Evolutionary conservation across 2,329 filamentous ascomycete genomes (phyloP), one percentile per base, ranked within the genome.

Genomic region (Blumeria graminis): DNA sequence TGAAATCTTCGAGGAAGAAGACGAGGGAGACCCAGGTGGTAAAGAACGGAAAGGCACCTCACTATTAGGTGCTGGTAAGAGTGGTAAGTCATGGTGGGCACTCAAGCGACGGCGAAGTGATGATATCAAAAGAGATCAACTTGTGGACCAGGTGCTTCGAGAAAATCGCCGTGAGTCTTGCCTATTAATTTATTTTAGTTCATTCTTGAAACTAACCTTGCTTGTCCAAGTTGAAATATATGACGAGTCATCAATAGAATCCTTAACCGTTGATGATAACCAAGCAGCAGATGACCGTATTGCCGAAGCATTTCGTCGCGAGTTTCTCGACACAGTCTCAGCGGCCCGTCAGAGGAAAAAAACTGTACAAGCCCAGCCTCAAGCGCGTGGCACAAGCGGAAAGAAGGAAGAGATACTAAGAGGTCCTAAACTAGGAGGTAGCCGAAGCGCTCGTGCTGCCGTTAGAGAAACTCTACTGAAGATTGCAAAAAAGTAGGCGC

Each of bases 371-470:
- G 63, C 69, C 63, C 65, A 69, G 59, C 60, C 61, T 35, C 53
- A 66, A 56, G 58, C 62, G 59, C 58, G 63, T 18, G 59, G 57
- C 6, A 56, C 62, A 10, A 60, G 60, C 16, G 59, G 63, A 33
- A 71, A 72, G 65, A 71, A 75, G 61, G 71, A 78, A 64, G 76
- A 80, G 52, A 70, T 81, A 22, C 73, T 84, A 57, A 81, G 75
- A 63, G 86, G 86, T 0, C 86, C 86, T 18, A 92, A 90, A 66
- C 68, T 92, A 59, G 86, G 86, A 41, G 86, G 86, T 3, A 88
- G 84, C 65, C 75, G 86, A 60, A 86, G 81, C 62, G 76, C 78
- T 54, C 75, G 86, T 57, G 82, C 84, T 16, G 82, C 81, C 16
- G 86, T 90, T 77, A 73, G 82, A 50, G 77, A 84, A 58, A 56